Evolutionary conservation across 768 basidiomycete species (phyloP).

Genomic region (Nidularia pulvinata): DNA sequence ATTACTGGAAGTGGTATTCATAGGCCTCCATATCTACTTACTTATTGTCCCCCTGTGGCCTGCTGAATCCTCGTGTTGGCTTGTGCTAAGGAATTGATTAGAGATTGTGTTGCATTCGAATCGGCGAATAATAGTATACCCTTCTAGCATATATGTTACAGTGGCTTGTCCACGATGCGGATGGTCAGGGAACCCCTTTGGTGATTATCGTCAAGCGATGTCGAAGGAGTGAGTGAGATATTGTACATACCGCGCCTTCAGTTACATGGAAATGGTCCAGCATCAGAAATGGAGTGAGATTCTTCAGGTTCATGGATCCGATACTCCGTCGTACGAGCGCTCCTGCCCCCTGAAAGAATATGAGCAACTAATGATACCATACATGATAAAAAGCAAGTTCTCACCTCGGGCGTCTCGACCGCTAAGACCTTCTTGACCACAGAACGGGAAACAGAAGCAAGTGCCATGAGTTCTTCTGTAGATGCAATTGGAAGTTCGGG

Average conservation of each 20-base stretch:
- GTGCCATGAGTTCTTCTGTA: constrained; percentile 15
- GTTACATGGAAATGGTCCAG: constrained; percentile 79
- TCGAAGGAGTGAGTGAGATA: background rate
- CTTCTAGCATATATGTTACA: constrained; percentile 89
- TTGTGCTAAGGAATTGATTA: constrained; percentile 38
- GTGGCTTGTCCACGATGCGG: constrained; percentile 91
- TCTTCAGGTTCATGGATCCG: constrained; percentile 70
- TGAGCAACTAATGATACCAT: constrained; percentile 2
- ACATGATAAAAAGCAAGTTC: constrained; percentile 2
- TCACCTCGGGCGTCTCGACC: constrained; percentile 70
- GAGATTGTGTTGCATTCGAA: background rate
- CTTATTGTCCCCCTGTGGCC: constrained; percentile 79
- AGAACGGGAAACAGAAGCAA: constrained; percentile 51
- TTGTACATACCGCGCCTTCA: constrained; percentile 59
- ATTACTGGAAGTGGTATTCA: background rate
- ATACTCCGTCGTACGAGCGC: constrained; percentile 87
- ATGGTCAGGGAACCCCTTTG: constrained; percentile 88
- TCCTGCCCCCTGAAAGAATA: constrained; percentile 65
- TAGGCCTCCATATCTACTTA: constrained; percentile 6
- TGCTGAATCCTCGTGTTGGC: constrained; percentile 89
- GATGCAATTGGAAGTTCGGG: background rate
- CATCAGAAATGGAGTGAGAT: constrained; percentile 92
- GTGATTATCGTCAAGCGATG: background rate
- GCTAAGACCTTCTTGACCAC: constrained; percentile 80
- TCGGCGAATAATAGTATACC: constrained; percentile 31